A percentile compares a stretch with the other conserved stretches of the same genome.
Conservation (phyloP, 345 rosid genomes). For the Eutrema japonicum region DNA sequence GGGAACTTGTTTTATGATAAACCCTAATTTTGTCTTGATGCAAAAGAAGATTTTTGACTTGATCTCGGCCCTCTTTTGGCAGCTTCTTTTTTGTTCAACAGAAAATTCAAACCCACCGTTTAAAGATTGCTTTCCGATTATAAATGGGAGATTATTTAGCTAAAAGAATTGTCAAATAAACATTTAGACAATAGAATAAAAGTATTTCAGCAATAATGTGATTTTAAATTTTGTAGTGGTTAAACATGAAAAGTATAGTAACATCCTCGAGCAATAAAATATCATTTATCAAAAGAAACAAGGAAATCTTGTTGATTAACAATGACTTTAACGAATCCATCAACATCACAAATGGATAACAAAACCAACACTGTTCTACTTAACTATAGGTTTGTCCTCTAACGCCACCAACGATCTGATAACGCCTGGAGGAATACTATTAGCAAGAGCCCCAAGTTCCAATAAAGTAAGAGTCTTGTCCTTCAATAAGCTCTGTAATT, state of each 20-base stretch:
- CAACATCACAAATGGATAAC: constrained; percentile 12
- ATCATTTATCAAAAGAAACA: constrained; percentile 1
- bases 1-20: constrained; percentile 33
- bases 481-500: constrained; percentile 70
- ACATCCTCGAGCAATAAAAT: background rate
- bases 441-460: constrained; percentile 77
- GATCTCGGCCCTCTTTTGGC: constrained; percentile 35
- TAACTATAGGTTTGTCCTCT: constrained; percentile 51
- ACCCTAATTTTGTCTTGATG: constrained; percentile 40
- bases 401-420: constrained; percentile 70
- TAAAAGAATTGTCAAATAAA: background rate
- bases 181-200: background rate
- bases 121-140: constrained; percentile 37
- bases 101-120: constrained; percentile 41
- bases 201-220: background rate
- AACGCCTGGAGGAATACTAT: constrained; percentile 66
- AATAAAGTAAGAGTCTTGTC: constrained; percentile 70
- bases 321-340: constrained; percentile 22
- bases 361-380: background rate
- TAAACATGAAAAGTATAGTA: background rate
- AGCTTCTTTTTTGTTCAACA: constrained; percentile 37
- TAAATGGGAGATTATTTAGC: constrained; percentile 8
- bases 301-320: background rate
- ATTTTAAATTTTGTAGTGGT: background rate
- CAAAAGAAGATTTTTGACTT: constrained; percentile 33